Base-by-base conservation (phyloP, 768 basidiomycete genomes). In the Serendipita sp. region DNA sequence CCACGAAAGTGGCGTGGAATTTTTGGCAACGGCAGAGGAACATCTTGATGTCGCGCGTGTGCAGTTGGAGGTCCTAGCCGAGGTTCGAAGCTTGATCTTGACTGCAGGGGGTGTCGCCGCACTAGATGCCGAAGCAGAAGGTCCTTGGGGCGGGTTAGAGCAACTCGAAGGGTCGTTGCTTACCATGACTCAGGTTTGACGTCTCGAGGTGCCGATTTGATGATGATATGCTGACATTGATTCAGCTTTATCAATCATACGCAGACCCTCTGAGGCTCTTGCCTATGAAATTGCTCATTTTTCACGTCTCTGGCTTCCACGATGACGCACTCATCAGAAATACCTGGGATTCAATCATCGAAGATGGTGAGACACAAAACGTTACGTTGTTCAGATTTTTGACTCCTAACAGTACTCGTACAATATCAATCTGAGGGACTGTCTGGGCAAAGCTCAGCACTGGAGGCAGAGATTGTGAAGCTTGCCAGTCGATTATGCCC, bases 41-140 rank as follows among this genome's bases (percentile, higher is more conserved):
- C 92, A 93, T 70, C 80, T 97, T 13, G 96, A 99, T 45, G 96
- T 99, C 26, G 90, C 93, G 3, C 88, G 95, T 73, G 91, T 98
- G 7, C 96, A 99, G 70, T 75, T 94, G n/a, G 95, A 97, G 72
- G 80, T 96, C 51, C 88, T 83, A 68, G 81, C 88, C 66, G 75
- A 77, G 11, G 77, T 91, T 16, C 70, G 76, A 4, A 82, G 84
- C 17, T 84, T 83, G 65, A 73, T 81, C 30, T 75, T 79, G 64
- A 81, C 86, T 64, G 79, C 80, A 13, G 80, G 77, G 1, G 83
- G 81, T 66, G 80, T 82, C 62, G 82, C 24, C 20, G 53, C 53
- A 5, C 53, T 58, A 11, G 33, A 58, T 28, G 24, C 33, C 24
- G 20, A 22, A 84, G 42, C 79, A 81, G 63, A 79, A 82, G 66